Base-by-base conservation (phyloP, 2,329 filamentous ascomycete genomes). In the Fusarium sarcochroum region DNA sequence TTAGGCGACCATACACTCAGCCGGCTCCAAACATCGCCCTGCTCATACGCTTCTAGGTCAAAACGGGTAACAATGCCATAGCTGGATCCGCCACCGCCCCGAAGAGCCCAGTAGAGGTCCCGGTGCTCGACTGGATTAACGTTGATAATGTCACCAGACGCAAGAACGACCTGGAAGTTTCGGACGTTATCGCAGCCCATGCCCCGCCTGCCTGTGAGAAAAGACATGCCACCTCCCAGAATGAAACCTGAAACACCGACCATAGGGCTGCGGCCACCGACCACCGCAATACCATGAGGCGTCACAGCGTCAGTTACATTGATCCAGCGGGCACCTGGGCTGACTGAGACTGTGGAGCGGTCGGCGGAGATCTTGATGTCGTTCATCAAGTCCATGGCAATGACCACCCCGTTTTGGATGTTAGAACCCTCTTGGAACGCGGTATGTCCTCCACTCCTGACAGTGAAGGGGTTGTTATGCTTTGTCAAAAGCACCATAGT, bases 361-460 rank as follows among this genome's bases (percentile, higher is more conserved):
- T 64, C 58, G 6, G 41, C 9, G 1, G 61, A 63, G 8, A 63
- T 51, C 1, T 11, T 57, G 40, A 64, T 64, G 41, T 45, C 27
- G n/a, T 63, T 80, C 11, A 87, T 75, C 6, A 71, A 68, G 10
- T 75, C 73, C n/a, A 87, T 71, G 59, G 83, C 81, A 51, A 87
- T 75, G 5, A 80, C 80, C 6, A 85, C 73, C 15, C 82, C 80
- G 15, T 68, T 68, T 7, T 75, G 68, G 57, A 79, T 79, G 68
- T 80, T 87, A 8, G 83, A 82, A 3, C 79, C 78, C 6, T 79
- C 80, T 0, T 79, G 74, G 60, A 83, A 84, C 4, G 82, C 77
- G 3, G 80, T 81, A 74, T 88, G 86, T 1, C 86, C 86, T n/a
- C 86, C 85, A 44, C 80, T 78, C 37, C 84, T 84, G 60, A 85